phyloP scores from a whole-genome alignment of 1,284 basidiomycete species.

The Irpex sp. region DNA sequence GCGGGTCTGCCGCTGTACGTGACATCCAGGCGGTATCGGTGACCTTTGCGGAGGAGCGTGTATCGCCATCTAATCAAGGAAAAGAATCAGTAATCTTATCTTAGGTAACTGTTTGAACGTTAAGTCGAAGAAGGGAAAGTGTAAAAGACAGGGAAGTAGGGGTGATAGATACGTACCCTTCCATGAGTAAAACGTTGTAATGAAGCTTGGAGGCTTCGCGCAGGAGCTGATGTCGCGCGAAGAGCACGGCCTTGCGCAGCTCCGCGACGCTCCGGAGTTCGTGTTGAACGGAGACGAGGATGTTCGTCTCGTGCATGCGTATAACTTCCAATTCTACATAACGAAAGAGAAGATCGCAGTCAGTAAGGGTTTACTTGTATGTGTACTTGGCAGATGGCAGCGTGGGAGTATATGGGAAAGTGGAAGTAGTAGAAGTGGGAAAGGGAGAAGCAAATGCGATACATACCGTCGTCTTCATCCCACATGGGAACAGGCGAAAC shows the following conservation, averaged over 20 bases:
- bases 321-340: conserved; percentile 57
- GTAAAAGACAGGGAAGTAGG: conserved; percentile 5
- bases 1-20: conserved; percentile 68
- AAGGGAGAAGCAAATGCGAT: too few relatives aligned
- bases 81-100: not conserved
- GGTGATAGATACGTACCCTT: conserved; percentile 48
- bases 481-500: conserved; percentile 65
- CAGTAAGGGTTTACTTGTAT: not conserved
- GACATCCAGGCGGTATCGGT: conserved; percentile 60
- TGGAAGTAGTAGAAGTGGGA: too few relatives aligned
- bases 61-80: conserved; percentile 54
- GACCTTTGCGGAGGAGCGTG: conserved; percentile 60
- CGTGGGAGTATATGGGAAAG: too few relatives aligned
- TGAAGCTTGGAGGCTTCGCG: conserved; percentile 51
- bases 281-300: conserved; percentile 60
- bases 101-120: not conserved
- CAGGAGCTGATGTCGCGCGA: conserved; percentile 62
- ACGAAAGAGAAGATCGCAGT: not conserved
- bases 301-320: conserved; percentile 46
- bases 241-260: conserved; percentile 49
- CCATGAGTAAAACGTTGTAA: conserved; percentile 58
- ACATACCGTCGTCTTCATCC: conserved; percentile 54
- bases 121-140: not conserved
- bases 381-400: not conserved
- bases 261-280: conserved; percentile 41